Evolutionary conservation across 148 eudicot genomes (phyloP).

Genomic region (Fallopia convolvulus): DNA sequence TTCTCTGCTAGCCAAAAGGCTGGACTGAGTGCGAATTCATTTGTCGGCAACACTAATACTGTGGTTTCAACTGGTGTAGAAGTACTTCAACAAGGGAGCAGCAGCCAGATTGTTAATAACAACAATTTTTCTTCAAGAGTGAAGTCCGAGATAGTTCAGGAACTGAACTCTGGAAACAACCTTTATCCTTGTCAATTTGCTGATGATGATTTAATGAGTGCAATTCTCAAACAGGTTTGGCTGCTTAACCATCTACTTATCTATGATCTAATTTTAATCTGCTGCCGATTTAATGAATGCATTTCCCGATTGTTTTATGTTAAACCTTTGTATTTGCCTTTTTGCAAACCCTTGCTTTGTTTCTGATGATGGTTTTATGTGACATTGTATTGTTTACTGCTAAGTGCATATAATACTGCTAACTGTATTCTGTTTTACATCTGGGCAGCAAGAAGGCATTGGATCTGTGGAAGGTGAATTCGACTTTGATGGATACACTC

Average conservation of each 20-base stretch:
- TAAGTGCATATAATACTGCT: not conserved
- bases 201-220: slow-evolving; percentile 69
- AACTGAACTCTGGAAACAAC: slow-evolving; percentile 34
- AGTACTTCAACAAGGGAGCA: slow-evolving; percentile 29
- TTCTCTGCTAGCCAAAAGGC: slow-evolving; percentile 16
- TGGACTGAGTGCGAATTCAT: slow-evolving; percentile 21
- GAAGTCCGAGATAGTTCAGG: slow-evolving; percentile 43
- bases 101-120: slow-evolving; percentile 19
- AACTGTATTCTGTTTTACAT: not conserved
- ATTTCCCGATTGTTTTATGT: too few species aligned
- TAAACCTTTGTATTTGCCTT: too few species aligned
- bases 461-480: slow-evolving; percentile 44
- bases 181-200: slow-evolving; percentile 44
- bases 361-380: too few species aligned
- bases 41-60: slow-evolving; percentile 17
- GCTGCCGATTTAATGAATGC: not conserved
- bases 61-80: slow-evolving; percentile 31
- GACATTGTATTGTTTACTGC: not conserved
- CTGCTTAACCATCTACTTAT: not conserved
- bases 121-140: slow-evolving; percentile 35
- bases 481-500: slow-evolving; percentile 45
- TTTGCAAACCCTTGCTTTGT: too few species aligned
- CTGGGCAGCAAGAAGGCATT: slow-evolving; percentile 50
- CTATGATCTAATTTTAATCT: not conserved
- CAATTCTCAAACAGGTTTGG: slow-evolving; percentile 73